Evolutionary conservation across 176 grass and related monocot species (phyloP).

Genomic region (Carex cristatella): DNA sequence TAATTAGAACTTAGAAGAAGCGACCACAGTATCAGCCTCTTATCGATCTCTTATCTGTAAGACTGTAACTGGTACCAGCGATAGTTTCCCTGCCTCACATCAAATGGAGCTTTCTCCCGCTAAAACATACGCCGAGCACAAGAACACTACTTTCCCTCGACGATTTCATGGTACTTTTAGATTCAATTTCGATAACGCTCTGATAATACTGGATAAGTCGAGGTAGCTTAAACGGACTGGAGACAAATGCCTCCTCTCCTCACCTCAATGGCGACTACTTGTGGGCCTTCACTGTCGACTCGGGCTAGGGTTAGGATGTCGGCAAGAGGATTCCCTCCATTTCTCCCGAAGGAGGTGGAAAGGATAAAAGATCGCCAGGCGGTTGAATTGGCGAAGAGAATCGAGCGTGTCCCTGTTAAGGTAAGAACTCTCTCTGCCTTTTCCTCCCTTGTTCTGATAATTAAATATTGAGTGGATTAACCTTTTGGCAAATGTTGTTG

Average conservation of each 20-base stretch:
- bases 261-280: background rate
- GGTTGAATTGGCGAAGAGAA: slow-evolving; percentile 57
- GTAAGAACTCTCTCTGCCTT: slow-evolving; percentile 15
- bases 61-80: no score
- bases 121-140: no score
- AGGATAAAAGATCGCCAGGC: slow-evolving; percentile 54
- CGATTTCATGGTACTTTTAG: background rate
- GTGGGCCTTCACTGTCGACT: background rate
- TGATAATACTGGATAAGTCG: background rate
- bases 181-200: background rate
- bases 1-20: no score
- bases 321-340: slow-evolving; percentile 47
- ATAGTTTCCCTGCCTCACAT: no score
- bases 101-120: no score
- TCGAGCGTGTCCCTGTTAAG: slow-evolving; percentile 77
- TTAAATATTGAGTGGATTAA: background rate
- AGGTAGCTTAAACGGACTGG: background rate
- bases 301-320: background rate
- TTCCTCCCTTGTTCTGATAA: background rate
- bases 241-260: slow-evolving; percentile 3
- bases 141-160: no score
- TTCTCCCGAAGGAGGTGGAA: slow-evolving; percentile 71
- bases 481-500: background rate
- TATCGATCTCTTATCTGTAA: no score
- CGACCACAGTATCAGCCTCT: no score